A percentile compares a stretch with the other conserved stretches of the same genome.
Evolutionary conservation across 352 stramenopile genomes (phyloP).

Genomic region (Phytophthora colocasiae): DNA sequence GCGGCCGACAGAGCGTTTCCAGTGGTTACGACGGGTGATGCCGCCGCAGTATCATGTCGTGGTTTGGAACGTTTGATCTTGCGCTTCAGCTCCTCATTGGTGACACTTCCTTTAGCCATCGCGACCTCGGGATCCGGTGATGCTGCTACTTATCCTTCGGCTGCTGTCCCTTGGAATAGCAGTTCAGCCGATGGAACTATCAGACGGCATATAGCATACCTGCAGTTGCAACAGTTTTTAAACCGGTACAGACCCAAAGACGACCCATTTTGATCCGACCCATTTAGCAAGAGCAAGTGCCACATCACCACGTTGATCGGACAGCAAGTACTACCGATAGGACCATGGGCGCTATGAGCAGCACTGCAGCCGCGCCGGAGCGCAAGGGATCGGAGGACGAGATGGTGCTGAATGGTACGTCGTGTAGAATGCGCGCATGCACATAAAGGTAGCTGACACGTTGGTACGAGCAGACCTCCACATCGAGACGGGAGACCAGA

Average conservation of each 20-base stretch:
- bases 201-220: conserved; percentile 21
- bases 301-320: conserved; percentile 35
- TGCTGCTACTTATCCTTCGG: conserved; percentile 19
- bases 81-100: conserved; percentile 73
- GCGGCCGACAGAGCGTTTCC: conserved; percentile 19
- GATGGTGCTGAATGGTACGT: conserved; percentile 74
- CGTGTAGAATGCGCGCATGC: too few relatives aligned
- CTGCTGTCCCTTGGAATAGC: conserved; percentile 36
- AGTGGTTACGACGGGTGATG: conserved; percentile 16
- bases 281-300: conserved; percentile 7
- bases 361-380: conserved; percentile 38
- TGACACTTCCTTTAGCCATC: conserved; percentile 71
- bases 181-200: conserved; percentile 20
- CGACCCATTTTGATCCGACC: too few relatives aligned
- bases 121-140: conserved; percentile 13
- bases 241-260: not conserved
- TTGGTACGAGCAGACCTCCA: conserved; percentile 41
- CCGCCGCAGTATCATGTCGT: conserved; percentile 39
- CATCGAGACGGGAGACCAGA: conserved; percentile 87
- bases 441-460: conserved; percentile 1
- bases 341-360: conserved; percentile 56
- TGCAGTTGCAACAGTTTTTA: too few relatives aligned
- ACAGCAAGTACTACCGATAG: conserved; percentile 8
- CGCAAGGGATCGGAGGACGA: conserved; percentile 65
- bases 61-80: conserved; percentile 71